Base-by-base conservation (phyloP, 345 rosid genomes). In the Gossypium bickii region DNA sequence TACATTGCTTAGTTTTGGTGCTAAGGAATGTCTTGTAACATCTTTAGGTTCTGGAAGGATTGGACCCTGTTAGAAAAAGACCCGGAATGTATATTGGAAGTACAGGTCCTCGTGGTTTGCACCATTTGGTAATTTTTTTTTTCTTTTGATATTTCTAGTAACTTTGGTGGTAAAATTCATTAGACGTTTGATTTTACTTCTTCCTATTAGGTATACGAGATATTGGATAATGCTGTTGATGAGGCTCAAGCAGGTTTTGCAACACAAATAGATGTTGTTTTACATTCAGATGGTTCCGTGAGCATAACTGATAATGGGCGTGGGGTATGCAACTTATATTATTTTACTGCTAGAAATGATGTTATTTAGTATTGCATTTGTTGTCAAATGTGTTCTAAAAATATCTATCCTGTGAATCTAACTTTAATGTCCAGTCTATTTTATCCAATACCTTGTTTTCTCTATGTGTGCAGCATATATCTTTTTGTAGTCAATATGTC, bases 81-180 rank as follows among this genome's bases (percentile, higher is more conserved):
- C 99, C 99, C 4, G 99, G 97, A 49, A 95, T 95, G 99, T 95
- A 95, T 69, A 95, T 95, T 44, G 99, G 99, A 62, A 95, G 98
- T 77, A 95, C 99, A 1, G 99, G 99, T 61, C 79, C 92, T 79
- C 99, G 99, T 53, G 99, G 99, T 78, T 84, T 95, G 92, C 99
- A 95, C 74, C 99, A 95, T 85, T 78, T 95, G 97, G 99, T 95
- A 85, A 44, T 41, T 74, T 55, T 69, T 41, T 12, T 15, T 49
- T 75, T 24, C 41, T 12, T 34, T 34, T 34, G 41, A 34, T 34
- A 34, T 34, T 34, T 27, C 24, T 4, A 4, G 34, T 11, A 48
- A 67, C 15, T 25, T 29, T 51, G 60, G n/a, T 51, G 45, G 57
- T 68, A 27, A 38, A 69, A 9, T 69, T 49, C 6, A 49, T 51